A percentile compares a stretch with the other conserved stretches of the same genome.
Evolutionary conservation across 257 asterid genomes (phyloP).

Genomic region (Lithospermum erythrorhizon): DNA sequence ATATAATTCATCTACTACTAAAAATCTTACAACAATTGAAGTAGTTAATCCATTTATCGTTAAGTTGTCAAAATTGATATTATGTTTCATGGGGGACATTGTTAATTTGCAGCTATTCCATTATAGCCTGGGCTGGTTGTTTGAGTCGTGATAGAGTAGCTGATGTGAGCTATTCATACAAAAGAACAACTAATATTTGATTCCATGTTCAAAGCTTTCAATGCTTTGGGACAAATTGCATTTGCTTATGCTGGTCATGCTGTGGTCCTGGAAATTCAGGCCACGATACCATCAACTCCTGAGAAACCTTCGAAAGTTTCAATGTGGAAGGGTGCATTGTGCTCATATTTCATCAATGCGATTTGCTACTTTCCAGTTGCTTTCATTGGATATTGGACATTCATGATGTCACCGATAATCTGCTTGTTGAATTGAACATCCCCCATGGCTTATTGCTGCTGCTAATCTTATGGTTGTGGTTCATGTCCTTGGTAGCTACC

Average conservation of each 20-base stretch:
- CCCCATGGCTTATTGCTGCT: constrained; percentile 84
- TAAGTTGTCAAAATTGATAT: neutral
- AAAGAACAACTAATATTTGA: constrained; percentile 41
- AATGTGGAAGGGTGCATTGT: constrained; percentile 91
- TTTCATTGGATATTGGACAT: constrained; percentile 72
- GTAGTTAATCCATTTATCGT: neutral
- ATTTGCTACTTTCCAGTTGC: constrained; percentile 82
- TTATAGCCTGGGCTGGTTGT: constrained; percentile 77
- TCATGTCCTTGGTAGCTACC: constrained; percentile 89
- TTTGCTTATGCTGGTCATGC: constrained; percentile 91
- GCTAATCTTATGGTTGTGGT: constrained; percentile 81
- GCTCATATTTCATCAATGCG: constrained; percentile 64
- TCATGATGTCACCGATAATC: constrained; percentile 68
- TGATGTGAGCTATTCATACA: constrained; percentile 57
- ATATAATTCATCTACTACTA: too few species aligned
- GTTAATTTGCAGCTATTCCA: constrained; percentile 48
- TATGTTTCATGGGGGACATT: neutral
- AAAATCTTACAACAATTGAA: too few species aligned
- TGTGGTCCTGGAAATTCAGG: constrained; percentile 76
- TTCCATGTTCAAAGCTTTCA: constrained; percentile 55
- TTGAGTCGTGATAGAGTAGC: constrained; percentile 48
- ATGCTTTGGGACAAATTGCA: constrained; percentile 69
- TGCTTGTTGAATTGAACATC: constrained; percentile 55
- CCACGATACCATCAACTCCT: constrained; percentile 81
- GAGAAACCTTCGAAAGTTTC: constrained; percentile 72